These are phyloP conservation scores for Hyaloscypha hepaticicola DNA, from an alignment of 495 filamentous ascomycete species.

Conservation along the genomic window DNA sequence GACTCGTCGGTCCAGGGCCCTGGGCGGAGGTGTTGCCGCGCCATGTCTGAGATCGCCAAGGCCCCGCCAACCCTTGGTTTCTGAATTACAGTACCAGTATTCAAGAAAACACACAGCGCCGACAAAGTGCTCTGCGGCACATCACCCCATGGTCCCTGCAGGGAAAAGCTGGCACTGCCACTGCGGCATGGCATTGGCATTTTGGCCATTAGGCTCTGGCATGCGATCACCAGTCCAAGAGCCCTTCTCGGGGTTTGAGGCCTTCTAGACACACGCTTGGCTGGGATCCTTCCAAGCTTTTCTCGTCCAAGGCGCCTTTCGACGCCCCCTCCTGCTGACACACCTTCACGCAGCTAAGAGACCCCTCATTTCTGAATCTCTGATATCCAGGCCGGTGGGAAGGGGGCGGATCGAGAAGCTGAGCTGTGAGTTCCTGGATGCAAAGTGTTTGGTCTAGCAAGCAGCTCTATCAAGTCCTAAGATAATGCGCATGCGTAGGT, in stretches of 20 bases:
- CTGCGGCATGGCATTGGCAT: too few relatives aligned
- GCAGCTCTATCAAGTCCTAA: too few relatives aligned
- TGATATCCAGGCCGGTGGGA: not conserved
- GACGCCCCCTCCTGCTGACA: not conserved
- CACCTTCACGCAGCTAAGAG: not conserved
- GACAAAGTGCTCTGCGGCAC: not conserved
- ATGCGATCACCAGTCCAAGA: not conserved
- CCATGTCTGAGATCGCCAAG: too few relatives aligned
- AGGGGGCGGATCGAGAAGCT: too few relatives aligned
- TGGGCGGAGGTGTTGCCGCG: not conserved
- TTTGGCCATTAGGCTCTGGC: too few relatives aligned
- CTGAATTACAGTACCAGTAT: too few relatives aligned
- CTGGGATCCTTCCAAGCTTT: not conserved
- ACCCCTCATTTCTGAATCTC: not conserved
- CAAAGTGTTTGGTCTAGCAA: too few relatives aligned
- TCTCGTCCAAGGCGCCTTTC: not conserved
- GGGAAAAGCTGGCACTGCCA: not conserved
- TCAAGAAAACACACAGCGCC: too few relatives aligned
- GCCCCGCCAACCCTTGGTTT: too few relatives aligned
- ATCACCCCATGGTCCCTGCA: not conserved
- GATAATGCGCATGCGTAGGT: too few relatives aligned
- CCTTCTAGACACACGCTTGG: not conserved
- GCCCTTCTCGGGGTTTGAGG: not conserved
- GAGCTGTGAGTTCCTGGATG: too few relatives aligned
- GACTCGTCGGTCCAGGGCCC: not conserved